Base-by-base conservation (phyloP, 2,329 filamentous ascomycete genomes). In the Fusarium bactridioides region DNA sequence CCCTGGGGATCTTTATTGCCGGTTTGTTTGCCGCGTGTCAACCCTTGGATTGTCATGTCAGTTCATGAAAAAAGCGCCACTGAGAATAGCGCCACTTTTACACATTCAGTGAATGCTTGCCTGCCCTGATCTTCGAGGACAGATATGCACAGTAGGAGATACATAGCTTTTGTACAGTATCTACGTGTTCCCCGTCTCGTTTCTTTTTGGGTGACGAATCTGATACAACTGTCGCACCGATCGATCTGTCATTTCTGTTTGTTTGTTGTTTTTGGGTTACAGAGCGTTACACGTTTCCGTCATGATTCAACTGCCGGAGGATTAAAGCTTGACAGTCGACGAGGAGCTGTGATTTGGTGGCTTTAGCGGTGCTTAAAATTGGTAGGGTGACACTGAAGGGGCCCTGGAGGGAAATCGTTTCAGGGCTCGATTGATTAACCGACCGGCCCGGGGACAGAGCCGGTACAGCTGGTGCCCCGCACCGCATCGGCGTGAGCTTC, bases 281-380 rank as follows among this genome's bases (percentile, higher is more conserved):
- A 35, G 3, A 40, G 7, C 21, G 62, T 61, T 41, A 31, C 55
- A 48, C 47, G 27, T 35, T 23, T n/a, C 29, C 35, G 25, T 38
- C 54, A 67, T 67, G 63, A 67, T 37, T 62, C 41, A 67, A 67
- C 47, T 67, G 64, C 64, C 64, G 55, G 63, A 29, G 37, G 55
- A 60, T 67, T 45, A 41, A 51, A 19, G 51, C 61, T 64, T 55
- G 40, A 44, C 38, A 43, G 7, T 29, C 25, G 40, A 40, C 19
- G 12, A 38, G 23, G 5, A 1, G 3, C 50, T 11, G 35, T 54
- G 50, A 40, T 54, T 53, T 53, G 50, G 19, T 38, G 50, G 10
- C 0, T 37, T 37, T 38, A 16, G 31, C 31, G 13, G 33, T 37
- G 33, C 23, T 50, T 16, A 27, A 25, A 53, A 16, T 5, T 27